Base-by-base conservation (phyloP, 2,329 filamentous ascomycete genomes). In the Fusarium pseudonygamai region DNA sequence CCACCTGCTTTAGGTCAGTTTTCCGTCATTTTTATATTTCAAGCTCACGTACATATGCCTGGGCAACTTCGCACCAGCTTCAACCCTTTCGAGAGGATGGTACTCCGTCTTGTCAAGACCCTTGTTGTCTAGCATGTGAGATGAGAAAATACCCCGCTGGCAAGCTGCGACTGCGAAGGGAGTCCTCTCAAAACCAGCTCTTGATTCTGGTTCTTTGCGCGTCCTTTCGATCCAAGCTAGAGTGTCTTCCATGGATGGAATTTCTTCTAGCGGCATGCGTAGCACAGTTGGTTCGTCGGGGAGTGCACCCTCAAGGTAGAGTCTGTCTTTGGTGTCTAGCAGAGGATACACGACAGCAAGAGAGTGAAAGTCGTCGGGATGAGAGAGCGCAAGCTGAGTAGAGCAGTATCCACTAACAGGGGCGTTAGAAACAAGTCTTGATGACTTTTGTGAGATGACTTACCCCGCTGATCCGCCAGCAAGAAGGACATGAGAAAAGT, bases 391-490 rank as follows among this genome's bases (percentile, higher is more conserved):
- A 2, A 74, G 28, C 43, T 78, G 72, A 2, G 52, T 42, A 2
- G 74, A 67, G 4, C 71, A 67, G 34, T 80, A 80, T 6, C 78
- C 78, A 40, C 78, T 71, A 1, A 0, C 12, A 12, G 24, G 0
- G 3, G 2, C 4, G 3, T 71, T 40, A 71, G 50, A 18, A 11
- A 24, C 6, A 16, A 1, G 5, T 9, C 6, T 26, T 15, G 5
- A 13, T 3, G 10, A 10, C 8, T 30, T 14, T 13, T 12, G 15
- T 7, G 5, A 6, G 5, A 5, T 40, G 5, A 15, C 53, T 39
- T 57, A 72, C 69, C 69, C 78, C 9, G 78, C 78, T 9, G 75
- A 78, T 6, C 62, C 68, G 14, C 74, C 76, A 6, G 42, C 52
- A 4, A 78, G 57, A 4, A 77, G n/a, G 1, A 66, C 32, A 5